A percentile compares a stretch with the other conserved stretches of the same genome.
phyloP scores from a whole-genome alignment of 345 rosid genomes.

The Populus euphratica region DNA sequence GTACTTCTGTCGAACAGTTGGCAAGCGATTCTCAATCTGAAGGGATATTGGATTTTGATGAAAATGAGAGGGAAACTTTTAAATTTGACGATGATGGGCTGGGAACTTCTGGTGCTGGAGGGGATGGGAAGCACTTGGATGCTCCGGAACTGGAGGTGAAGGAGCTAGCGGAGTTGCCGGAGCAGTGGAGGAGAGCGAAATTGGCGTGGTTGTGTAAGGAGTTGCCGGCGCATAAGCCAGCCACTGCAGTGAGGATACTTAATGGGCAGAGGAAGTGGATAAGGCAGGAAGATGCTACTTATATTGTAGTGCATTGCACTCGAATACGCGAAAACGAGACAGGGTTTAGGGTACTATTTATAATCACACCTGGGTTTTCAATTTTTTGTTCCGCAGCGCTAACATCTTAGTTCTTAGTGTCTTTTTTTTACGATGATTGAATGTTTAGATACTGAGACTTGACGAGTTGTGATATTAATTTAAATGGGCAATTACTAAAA shows the following conservation, averaged over 20 bases:
- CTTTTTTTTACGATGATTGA: not conserved
- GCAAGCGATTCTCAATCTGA: slow-evolving; percentile 9
- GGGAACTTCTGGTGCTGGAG: slow-evolving; percentile 19
- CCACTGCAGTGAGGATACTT: slow-evolving; percentile 59
- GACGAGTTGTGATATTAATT: not conserved
- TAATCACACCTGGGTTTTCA: not conserved
- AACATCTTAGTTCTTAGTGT: not conserved
- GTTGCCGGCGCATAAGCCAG: slow-evolving; percentile 66
- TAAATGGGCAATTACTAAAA: not conserved
- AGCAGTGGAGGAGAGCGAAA: slow-evolving; percentile 82
- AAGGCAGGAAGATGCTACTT: slow-evolving; percentile 77
- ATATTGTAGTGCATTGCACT: slow-evolving; percentile 61
- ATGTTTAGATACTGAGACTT: not conserved
- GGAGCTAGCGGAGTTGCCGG: slow-evolving; percentile 70
- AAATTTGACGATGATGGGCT: slow-evolving; percentile 11
- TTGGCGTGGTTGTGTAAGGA: slow-evolving; percentile 93
- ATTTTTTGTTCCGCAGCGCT: not conserved
- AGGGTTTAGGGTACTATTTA: slow-evolving; percentile 51
- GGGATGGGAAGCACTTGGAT: slow-evolving; percentile 37
- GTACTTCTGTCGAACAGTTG: slow-evolving; percentile 53
- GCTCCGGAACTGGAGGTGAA: slow-evolving; percentile 51
- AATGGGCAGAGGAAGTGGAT: slow-evolving; percentile 87
- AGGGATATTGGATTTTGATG: slow-evolving; percentile 20
- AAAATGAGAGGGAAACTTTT: slow-evolving; percentile 4
- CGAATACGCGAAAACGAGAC: slow-evolving; percentile 84